Conservation (phyloP, 331 rosid species). For the Erythrophleum ivorense region DNA sequence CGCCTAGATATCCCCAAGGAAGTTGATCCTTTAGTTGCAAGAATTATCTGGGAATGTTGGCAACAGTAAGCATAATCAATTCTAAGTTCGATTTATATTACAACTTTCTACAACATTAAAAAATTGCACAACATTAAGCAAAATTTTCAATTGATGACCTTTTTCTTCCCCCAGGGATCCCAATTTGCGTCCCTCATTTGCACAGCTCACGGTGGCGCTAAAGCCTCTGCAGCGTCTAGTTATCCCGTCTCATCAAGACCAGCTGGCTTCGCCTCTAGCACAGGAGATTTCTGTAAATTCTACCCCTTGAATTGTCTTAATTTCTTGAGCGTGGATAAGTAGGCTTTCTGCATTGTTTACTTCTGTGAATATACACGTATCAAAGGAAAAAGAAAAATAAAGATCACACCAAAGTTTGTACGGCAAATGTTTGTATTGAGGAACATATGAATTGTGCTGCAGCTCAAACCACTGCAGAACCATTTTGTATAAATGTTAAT, state of each 20-base stretch:
- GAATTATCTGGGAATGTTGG: slow-evolving; percentile 96
- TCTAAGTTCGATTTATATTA: slow-evolving; percentile 5
- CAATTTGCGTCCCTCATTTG: slow-evolving; percentile 91
- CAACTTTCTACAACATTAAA: neutral
- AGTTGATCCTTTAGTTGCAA: slow-evolving; percentile 84
- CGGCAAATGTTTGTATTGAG: slow-evolving; percentile 35
- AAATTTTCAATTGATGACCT: slow-evolving; percentile 34
- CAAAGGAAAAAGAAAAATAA: slow-evolving; percentile 26
- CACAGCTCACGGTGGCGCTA: slow-evolving; percentile 73
- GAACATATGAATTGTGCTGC: slow-evolving; percentile 50
- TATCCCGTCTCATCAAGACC: slow-evolving; percentile 71
- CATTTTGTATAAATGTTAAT: slow-evolving; percentile 55
- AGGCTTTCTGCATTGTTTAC: slow-evolving; percentile 40
- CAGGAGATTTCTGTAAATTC: slow-evolving; percentile 90
- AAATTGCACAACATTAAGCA: neutral
- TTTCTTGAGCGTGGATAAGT: slow-evolving; percentile 66
- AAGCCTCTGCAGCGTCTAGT: slow-evolving; percentile 87
- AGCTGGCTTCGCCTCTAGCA: slow-evolving; percentile 60
- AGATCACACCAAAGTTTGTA: slow-evolving; percentile 41
- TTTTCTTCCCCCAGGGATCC: slow-evolving; percentile 63
- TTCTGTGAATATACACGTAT: slow-evolving; percentile 43
- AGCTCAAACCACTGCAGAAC: slow-evolving; percentile 54
- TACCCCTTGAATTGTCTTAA: slow-evolving; percentile 60
- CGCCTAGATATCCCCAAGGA: slow-evolving; percentile 96
- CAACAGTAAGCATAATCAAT: slow-evolving; percentile 75